Conservation (phyloP, 2,329 filamentous ascomycete genomes). For the Exophiala calicioides region DNA sequence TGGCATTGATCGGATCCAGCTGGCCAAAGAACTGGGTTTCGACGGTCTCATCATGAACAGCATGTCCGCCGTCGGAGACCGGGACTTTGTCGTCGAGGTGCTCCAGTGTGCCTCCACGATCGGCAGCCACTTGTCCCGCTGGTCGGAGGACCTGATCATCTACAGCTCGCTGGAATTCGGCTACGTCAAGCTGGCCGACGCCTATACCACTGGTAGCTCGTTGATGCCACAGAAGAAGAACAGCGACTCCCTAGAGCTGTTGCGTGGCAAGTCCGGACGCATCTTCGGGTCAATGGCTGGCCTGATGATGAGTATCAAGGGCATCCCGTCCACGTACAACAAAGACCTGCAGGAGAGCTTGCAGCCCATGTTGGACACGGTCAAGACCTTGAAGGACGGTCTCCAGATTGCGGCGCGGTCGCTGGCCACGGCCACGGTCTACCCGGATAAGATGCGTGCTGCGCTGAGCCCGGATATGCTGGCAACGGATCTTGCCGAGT, state of each 20-base stretch:
- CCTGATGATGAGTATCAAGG: constrained; percentile 73
- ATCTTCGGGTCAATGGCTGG: constrained; percentile 81
- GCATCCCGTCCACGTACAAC: constrained; percentile 81
- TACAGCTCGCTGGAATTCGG: constrained; percentile 76
- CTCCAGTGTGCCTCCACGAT: constrained; percentile 78
- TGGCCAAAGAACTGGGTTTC: constrained; percentile 80
- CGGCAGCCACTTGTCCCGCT: constrained; percentile 77
- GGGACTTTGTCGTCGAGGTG: constrained; percentile 80
- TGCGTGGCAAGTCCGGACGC: constrained; percentile 75
- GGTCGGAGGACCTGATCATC: constrained; percentile 84
- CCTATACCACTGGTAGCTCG: constrained; percentile 74
- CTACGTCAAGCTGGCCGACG: constrained; percentile 74
- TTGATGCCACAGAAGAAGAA: constrained; percentile 88
- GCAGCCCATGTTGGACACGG: constrained; percentile 80
- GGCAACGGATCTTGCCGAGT: constrained; percentile 57
- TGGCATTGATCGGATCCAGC: constrained; percentile 73
- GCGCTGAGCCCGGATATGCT: constrained; percentile 83
- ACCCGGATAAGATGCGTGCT: constrained; percentile 74
- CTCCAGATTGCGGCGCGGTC: constrained; percentile 81
- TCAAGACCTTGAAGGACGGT: constrained; percentile 76
- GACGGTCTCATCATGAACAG: constrained; percentile 70
- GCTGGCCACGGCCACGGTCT: constrained; percentile 68
- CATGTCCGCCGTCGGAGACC: constrained; percentile 72
- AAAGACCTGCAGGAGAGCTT: constrained; percentile 89
- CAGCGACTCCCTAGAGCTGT: constrained; percentile 70